phyloP scores from a whole-genome alignment of 768 basidiomycete species.

The Podaxis carcinomalis region DNA sequence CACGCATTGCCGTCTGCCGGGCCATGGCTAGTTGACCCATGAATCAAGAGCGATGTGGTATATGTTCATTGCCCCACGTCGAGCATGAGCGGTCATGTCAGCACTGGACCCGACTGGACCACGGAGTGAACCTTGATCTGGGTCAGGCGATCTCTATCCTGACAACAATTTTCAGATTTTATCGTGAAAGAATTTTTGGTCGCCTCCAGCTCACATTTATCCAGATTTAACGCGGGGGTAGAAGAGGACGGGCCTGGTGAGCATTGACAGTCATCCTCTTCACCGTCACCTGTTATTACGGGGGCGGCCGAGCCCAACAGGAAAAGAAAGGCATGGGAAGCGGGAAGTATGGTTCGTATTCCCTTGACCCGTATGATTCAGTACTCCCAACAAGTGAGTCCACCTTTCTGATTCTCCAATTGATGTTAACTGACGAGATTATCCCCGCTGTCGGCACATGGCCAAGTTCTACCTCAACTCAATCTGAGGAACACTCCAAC shows the following conservation, averaged over 20 bases:
- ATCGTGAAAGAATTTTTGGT: no score
- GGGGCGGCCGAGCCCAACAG: not conserved
- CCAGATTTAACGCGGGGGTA: not conserved
- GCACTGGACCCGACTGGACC: no score
- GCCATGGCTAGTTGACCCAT: no score
- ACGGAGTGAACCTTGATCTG: no score
- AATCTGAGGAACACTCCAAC: conserved; percentile 48
- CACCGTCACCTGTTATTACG: not conserved
- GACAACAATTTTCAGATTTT: no score
- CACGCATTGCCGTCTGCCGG: no score
- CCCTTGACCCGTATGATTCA: conserved; percentile 43
- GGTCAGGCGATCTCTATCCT: no score
- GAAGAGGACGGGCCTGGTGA: not conserved
- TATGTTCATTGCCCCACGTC: no score
- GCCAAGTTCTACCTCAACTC: conserved; percentile 51
- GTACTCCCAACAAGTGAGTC: conserved; percentile 54
- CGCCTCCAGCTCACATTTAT: no score
- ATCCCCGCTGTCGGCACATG: conserved; percentile 52
- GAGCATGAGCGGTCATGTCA: no score
- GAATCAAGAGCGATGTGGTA: no score
- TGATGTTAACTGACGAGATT: conserved; percentile 4
- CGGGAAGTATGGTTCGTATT: conserved; percentile 12
- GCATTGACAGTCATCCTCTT: not conserved
- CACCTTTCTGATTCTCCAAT: not conserved
- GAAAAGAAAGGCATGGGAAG: not conserved